Evolutionary conservation across 129 eudicot genomes (phyloP), one percentile per base, ranked within the genome.

Genomic region (Ambrosia artemisiifolia): DNA sequence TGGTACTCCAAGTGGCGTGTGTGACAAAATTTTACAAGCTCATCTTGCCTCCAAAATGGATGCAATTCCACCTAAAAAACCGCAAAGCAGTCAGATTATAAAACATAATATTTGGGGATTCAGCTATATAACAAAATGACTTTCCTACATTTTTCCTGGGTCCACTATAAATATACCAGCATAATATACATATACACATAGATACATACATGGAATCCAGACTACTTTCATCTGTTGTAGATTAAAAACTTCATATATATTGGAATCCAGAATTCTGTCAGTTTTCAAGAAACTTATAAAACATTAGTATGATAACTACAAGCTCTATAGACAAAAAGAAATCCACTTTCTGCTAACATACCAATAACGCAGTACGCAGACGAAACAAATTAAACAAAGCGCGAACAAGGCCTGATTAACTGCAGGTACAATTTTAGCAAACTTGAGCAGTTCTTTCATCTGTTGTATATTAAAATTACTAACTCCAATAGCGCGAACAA

Each of bases 31-130:
- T 85, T 85, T 18, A 85, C 89, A 36, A 85, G 83, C 72, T 85
- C 89, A 17, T 85, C 86, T 85, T 81, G 89, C 75, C 89, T 81
- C 89, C 89, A 85, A 74, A 85, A 85, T 2, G 89, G 89, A 78
- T 85, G 89, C 53, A 85, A 78, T 59, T 85, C 89, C 47, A 85
- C 83, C 89, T 85, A 32, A 54, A 54, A 30, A 12, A 42, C 35
- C 12, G 61, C 47, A 69, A 34, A 5, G 63, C 38, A 51, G 28
- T 51, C 30, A 11, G 17, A 57, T 1, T 55, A n/a, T n/a, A n/a
- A n/a, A n/a, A n/a, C n/a, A n/a, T n/a, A n/a, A n/a, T n/a, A n/a
- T n/a, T n/a, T n/a, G n/a, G n/a, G n/a, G n/a, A n/a, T n/a, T n/a
- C n/a, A n/a, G n/a, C n/a, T n/a, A n/a, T n/a, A n/a, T n/a, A n/a